phyloP scores from a whole-genome alignment of 1,139 yeast species.

The Saccharomycopsis crataegensis region DNA sequence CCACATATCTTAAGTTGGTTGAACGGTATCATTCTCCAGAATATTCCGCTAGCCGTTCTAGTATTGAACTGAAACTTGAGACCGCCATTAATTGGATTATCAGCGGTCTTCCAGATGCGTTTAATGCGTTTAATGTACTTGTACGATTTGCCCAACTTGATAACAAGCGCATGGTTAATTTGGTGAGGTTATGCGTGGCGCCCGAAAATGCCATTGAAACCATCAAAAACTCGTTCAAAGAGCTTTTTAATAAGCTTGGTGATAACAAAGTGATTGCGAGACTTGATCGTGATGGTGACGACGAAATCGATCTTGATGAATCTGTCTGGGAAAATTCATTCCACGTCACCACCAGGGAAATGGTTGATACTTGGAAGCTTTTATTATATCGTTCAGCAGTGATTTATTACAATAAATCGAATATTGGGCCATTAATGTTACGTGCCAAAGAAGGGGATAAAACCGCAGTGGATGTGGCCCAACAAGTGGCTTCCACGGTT shows the following conservation, averaged over 20 bases:
- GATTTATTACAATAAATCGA: slow-evolving; percentile 58
- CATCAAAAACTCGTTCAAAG: slow-evolving; percentile 54
- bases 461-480: slow-evolving; percentile 21
- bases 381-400: slow-evolving; percentile 57
- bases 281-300: slow-evolving; percentile 25
- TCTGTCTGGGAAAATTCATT: slow-evolving; percentile 24
- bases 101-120: slow-evolving; percentile 39
- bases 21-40: slow-evolving; percentile 33
- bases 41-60: slow-evolving; percentile 21
- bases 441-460: slow-evolving; percentile 26
- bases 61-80: slow-evolving; percentile 35
- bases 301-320: slow-evolving; percentile 30
- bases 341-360: slow-evolving; percentile 39
- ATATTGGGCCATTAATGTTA: slow-evolving; percentile 47
- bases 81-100: slow-evolving; percentile 62
- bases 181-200: slow-evolving; percentile 47
- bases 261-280: slow-evolving; percentile 37
- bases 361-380: slow-evolving; percentile 45
- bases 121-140: not conserved
- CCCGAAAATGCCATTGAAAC: slow-evolving; percentile 55
- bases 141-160: slow-evolving; percentile 45
- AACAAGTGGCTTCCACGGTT: slow-evolving; percentile 27
- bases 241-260: slow-evolving; percentile 45
- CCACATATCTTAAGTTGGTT: slow-evolving; percentile 29
- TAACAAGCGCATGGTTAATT: slow-evolving; percentile 49